A percentile compares a stretch with the other conserved stretches of the same genome.
Conservation (phyloP, 768 basidiomycete genomes). For the Phallus indusiatus region DNA sequence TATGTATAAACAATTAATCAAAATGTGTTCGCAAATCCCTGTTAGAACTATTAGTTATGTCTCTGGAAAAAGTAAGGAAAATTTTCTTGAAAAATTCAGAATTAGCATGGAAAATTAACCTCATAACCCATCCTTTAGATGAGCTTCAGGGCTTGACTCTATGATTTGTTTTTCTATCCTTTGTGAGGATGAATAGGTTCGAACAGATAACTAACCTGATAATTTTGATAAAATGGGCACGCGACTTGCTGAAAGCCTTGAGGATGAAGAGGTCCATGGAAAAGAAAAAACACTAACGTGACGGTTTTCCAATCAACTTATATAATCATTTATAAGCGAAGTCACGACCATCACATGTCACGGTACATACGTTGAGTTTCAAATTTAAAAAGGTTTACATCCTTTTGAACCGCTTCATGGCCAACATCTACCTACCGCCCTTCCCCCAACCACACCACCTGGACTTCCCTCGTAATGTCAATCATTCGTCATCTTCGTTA, state of each 20-base stretch:
- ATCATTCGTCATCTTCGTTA: constrained; percentile 53
- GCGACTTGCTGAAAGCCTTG: too few species aligned
- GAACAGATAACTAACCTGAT: neutral
- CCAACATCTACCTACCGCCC: constrained; percentile 3
- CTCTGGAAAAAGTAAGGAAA: neutral
- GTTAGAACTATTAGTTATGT: neutral
- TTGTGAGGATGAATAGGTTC: neutral
- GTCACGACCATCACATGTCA: neutral
- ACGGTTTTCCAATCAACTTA: neutral
- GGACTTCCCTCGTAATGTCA: constrained; percentile 50
- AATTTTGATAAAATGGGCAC: neutral
- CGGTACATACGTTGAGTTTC: neutral
- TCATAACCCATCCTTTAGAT: neutral
- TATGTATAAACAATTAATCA: too few species aligned
- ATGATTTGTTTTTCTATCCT: neutral
- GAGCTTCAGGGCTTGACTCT: neutral
- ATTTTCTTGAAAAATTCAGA: neutral
- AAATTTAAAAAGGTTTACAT: neutral
- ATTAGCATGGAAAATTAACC: neutral
- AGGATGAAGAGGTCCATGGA: neutral
- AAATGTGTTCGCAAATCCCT: neutral
- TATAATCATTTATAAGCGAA: neutral
- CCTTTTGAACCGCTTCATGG: neutral
- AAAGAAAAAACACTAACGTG: neutral
- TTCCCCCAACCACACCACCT: constrained; percentile 38